Conservation (phyloP, 208 protist species). For the Trichomonas gallinae region DNA sequence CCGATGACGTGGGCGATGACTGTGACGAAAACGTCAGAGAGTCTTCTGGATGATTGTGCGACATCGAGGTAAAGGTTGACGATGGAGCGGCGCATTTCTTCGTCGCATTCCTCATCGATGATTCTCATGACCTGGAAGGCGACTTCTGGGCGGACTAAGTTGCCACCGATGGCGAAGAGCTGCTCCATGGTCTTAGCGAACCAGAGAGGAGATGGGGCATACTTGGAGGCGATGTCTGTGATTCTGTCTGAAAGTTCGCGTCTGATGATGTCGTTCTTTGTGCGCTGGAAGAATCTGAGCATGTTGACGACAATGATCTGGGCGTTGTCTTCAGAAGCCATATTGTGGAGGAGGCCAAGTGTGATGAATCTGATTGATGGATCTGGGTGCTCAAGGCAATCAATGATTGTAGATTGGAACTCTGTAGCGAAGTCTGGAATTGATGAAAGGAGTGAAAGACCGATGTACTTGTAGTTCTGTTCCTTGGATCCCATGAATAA, state of each 20-base stretch:
- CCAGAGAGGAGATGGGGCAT: not conserved
- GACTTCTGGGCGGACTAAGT: conserved; percentile 8
- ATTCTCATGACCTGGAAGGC: not conserved
- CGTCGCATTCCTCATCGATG: not conserved
- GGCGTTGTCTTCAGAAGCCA: not conserved
- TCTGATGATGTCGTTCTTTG: not conserved
- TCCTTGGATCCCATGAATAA: not conserved
- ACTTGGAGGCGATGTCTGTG: not conserved
- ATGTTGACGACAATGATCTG: conserved; percentile 21
- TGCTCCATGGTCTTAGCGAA: conserved; percentile 18
- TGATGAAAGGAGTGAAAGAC: not conserved
- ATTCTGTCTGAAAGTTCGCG: not conserved
- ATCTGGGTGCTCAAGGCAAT: conserved; percentile 22
- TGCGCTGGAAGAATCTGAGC: conserved; percentile 1
- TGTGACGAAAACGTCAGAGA: not conserved
- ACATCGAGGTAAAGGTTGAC: conserved; percentile 12
- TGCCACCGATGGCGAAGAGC: not conserved
- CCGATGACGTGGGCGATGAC: not conserved
- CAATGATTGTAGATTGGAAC: not conserved
- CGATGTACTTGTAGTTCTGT: not conserved
- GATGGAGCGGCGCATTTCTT: not conserved
- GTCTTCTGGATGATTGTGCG: not conserved
- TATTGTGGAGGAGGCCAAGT: not conserved
- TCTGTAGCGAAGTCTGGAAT: not conserved
- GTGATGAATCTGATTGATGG: not conserved